Base-by-base conservation (phyloP, 305 asterid genomes). In the Ruellia speciosa region DNA sequence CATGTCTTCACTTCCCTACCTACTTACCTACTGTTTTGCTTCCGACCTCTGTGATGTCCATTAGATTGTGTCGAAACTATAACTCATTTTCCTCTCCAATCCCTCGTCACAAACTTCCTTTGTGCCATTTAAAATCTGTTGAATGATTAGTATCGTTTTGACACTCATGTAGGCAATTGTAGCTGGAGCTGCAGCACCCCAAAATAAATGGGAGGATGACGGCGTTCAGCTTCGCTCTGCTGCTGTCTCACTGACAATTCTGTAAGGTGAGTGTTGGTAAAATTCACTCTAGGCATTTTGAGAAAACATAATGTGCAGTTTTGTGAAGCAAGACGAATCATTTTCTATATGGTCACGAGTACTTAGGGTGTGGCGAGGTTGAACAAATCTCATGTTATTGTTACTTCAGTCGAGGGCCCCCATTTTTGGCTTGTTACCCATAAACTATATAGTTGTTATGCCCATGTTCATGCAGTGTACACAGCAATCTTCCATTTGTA, bases 171-270 rank as follows among this genome's bases (percentile, higher is more conserved):
- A 92, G 98, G 88, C 82, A 49, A 63, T 80, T 49, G 71, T 88
- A 54, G 97, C 94, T 34, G 96, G 95, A 60, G 95, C 87, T 56
- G 75, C 86, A 37, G 99, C 99, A 9, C 95, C 99, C 40, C 71
- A 80, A 66, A 61, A 61, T 20, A 88, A 71, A 75, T 88, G 99
- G 99, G 72, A 62, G 7, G 77, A 74, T 24, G 93, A 80, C 28
- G 99, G 96, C 41, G 67, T 86, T 54, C 76, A 74, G 62, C 97
- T 88, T 65, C 96, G 97, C 14, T 86, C 99, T 52, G 95, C 99
- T 68, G 99, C 95, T 13, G 80, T 92, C 59, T 92, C 99, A 6
- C 76, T 92, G 16, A 75, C 88, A 15, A 60, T 92, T 64, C 49
- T 80, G 52, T 87, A 69, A 79, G 57, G 40, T 15, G 14, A 28